Conservation (phyloP, 192 early-diverging fungal genomes). For the Radiomyces spectabilis region DNA sequence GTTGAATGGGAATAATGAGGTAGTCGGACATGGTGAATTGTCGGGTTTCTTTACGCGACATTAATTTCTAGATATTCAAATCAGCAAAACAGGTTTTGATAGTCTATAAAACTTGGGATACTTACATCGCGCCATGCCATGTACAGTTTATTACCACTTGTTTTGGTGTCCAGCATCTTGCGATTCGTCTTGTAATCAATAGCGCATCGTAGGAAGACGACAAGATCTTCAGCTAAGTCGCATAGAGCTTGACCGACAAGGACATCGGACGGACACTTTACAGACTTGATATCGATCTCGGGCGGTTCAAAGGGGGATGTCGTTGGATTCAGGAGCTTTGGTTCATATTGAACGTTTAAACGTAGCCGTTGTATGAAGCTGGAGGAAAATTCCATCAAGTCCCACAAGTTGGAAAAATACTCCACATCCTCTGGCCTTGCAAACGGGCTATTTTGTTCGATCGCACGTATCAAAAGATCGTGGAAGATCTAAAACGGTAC, state of each 20-base stretch:
- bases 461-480: constrained; percentile 23
- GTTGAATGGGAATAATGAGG: constrained; percentile 73
- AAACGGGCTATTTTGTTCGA: constrained; percentile 6
- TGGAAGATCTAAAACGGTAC: constrained; percentile 17
- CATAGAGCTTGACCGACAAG: constrained; percentile 2
- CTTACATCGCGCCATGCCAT: neutral
- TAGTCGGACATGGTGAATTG: constrained; percentile 60
- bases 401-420: constrained; percentile 4
- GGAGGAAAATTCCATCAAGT: constrained; percentile 9
- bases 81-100: constrained; percentile 1
- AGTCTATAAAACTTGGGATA: neutral
- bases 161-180: neutral
- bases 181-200: constrained; percentile 18
- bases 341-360: too few species aligned
- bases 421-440: constrained; percentile 1
- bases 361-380: neutral
- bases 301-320: too few species aligned
- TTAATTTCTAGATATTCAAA: constrained; percentile 19
- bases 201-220: constrained; percentile 6
- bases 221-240: constrained; percentile 3
- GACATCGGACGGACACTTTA: neutral
- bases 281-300: neutral
- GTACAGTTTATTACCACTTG: neutral
- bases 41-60: constrained; percentile 35
- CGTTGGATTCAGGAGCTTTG: too few species aligned